Evolutionary conservation across 164 flowering plant species (phyloP).

Genomic region (Nelumbo lutea): DNA sequence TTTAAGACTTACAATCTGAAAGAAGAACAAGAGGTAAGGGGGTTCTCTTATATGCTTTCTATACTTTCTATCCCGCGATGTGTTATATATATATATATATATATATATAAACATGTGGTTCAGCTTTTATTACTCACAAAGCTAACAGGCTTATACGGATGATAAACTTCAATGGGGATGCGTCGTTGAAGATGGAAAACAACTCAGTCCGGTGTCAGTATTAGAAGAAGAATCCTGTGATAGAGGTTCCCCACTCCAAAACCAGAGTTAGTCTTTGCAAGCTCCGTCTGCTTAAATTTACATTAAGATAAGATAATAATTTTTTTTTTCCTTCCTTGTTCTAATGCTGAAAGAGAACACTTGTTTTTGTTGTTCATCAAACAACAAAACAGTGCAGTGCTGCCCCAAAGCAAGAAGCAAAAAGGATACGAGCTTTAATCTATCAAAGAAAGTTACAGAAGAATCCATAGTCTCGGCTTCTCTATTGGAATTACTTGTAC

Average conservation of each 20-base stretch:
- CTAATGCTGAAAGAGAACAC: background rate
- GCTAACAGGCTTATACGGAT: conserved; percentile 23
- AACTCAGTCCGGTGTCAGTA: conserved; percentile 53
- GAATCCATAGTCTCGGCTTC: conserved; percentile 37
- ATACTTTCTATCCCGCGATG: background rate
- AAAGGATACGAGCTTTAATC: conserved; percentile 7
- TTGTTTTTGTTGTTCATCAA: background rate
- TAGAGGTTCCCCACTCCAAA: conserved; percentile 18
- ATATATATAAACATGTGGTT: background rate
- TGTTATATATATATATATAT: background rate
- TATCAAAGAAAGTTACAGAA: conserved; percentile 19
- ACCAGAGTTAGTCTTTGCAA: conserved; percentile 15
- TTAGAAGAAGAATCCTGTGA: conserved; percentile 28
- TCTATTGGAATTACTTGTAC: conserved; percentile 25
- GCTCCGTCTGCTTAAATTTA: background rate
- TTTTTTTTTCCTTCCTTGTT: background rate
- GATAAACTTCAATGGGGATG: conserved; percentile 19
- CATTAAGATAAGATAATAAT: background rate
- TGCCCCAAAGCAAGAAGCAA: conserved; percentile 10
- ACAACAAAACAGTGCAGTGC: conserved; percentile 17
- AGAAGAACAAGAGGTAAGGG: conserved; percentile 25
- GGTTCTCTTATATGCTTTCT: background rate
- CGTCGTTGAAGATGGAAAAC: conserved; percentile 27
- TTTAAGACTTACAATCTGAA: conserved; percentile 8
- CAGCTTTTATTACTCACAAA: background rate